Evolutionary conservation across 2,329 filamentous ascomycete genomes (phyloP).

Genomic region (Dothistroma pini): DNA sequence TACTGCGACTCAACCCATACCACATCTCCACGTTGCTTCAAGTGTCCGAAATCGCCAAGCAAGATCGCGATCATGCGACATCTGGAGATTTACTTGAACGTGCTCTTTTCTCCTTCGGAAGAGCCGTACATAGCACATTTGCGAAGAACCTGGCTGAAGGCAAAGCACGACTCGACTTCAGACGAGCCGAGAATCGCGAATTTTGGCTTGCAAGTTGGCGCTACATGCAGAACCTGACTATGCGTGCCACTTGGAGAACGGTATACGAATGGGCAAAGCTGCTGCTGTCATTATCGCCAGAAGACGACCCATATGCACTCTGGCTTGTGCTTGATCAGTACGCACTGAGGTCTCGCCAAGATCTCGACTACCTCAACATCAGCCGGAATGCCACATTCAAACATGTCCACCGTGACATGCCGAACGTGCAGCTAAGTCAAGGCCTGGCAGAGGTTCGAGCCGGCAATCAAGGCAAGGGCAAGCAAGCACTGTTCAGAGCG

Average conservation of each 20-base stretch:
- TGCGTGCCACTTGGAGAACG: constrained; percentile 91
- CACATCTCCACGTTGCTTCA: constrained; percentile 93
- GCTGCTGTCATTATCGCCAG: constrained; percentile 67
- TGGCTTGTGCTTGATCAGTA: constrained; percentile 77
- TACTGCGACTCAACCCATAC: constrained; percentile 74
- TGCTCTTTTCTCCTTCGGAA: constrained; percentile 89
- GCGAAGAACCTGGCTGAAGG: constrained; percentile 70
- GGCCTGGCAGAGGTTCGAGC: constrained; percentile 72
- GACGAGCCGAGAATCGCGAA: constrained; percentile 81
- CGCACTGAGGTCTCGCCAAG: constrained; percentile 75
- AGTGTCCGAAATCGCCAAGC: constrained; percentile 85
- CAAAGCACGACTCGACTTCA: constrained; percentile 75
- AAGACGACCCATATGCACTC: constrained; percentile 77
- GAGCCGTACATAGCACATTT: constrained; percentile 80
- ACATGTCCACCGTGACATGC: constrained; percentile 52
- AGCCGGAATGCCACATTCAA: constrained; percentile 50
- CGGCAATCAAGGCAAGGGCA: constrained; percentile 62
- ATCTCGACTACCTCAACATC: constrained; percentile 71
- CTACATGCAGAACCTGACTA: constrained; percentile 78
- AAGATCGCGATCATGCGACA: constrained; percentile 82
- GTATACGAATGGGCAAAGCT: constrained; percentile 92
- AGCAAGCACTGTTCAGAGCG: constrained; percentile 61
- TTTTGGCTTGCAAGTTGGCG: constrained; percentile 87
- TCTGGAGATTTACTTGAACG: constrained; percentile 85
- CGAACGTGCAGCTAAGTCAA: constrained; percentile 71